phyloP scores from a whole-genome alignment of 306 rosid genomes.

The Quercus parvula region DNA sequence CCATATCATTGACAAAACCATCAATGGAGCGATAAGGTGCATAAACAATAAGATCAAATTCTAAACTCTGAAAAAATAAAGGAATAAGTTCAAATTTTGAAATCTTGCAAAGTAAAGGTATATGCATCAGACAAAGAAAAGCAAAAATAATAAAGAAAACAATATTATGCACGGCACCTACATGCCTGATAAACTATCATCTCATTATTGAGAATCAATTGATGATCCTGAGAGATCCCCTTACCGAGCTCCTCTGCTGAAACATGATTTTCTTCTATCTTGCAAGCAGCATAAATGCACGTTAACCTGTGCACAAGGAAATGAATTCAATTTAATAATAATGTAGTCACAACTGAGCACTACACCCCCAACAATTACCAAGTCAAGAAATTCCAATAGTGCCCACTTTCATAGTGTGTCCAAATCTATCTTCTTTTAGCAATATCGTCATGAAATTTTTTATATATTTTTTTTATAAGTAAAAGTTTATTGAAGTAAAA shows the following conservation, averaged over 20 bases:
- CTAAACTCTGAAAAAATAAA: slow-evolving; percentile 69
- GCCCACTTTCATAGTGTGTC: background rate
- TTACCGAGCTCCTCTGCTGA: slow-evolving; percentile 99
- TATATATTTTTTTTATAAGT: too few species aligned
- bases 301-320: slow-evolving; percentile 66
- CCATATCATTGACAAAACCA: slow-evolving; percentile 75
- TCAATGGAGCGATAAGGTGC: slow-evolving; percentile 84
- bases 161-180: slow-evolving; percentile 41
- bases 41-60: slow-evolving; percentile 91
- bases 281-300: slow-evolving; percentile 95
- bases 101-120: slow-evolving; percentile 28
- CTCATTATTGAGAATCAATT: slow-evolving; percentile 99
- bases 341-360: background rate
- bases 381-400: background rate
- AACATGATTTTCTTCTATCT: slow-evolving; percentile 97
- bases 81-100: background rate
- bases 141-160: background rate
- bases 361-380: background rate
- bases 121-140: slow-evolving; percentile 4
- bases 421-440: background rate
- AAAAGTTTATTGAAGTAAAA: too few species aligned
- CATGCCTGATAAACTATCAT: slow-evolving; percentile 99
- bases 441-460: too few species aligned
- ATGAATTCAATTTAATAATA: slow-evolving; percentile 5
- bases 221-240: slow-evolving; percentile 99